Base-by-base conservation (phyloP, 2,329 filamentous ascomycete genomes). In the Neofusicoccum kwambonambiense region DNA sequence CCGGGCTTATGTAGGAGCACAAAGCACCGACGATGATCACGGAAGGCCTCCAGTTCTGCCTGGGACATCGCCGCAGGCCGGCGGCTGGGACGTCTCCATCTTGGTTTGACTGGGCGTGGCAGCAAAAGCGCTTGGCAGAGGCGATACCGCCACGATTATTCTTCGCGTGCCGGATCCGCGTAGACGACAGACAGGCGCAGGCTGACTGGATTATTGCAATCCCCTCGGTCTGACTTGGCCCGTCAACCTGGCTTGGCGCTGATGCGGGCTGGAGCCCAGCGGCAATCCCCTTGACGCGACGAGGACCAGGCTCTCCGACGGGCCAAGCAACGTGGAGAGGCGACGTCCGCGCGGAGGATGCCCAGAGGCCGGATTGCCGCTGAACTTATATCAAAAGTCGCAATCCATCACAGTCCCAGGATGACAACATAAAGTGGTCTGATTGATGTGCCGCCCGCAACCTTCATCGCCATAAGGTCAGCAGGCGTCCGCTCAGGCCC, bases 21-120 rank as follows among this genome's bases (percentile, higher is more conserved):
- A 37, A 47, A 45, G 42, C 41, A 42, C 56, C 56, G 56, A 47
- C n/a, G 56, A 34, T 58, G 54, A 58, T 42, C n/a, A 11, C 17
- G 54, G 22, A 37, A 60, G 56, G 42, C 42, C 19, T 60, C 56
- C 56, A 19, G 8, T 19, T 22, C 15, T 35, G 42, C 19, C 42
- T 60, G 56, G 54, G 41, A 34, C 41, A 35, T 44, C 19, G 54
- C 13, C 39, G 15, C 22, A 22, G 52, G 17, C 42, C 52, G 11
- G 11, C 13, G 50, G 34, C 50, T 52, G 50, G 50, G 42, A 39
- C 41, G 42, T n/a, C 41, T 35, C 31, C 56, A 60, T 47, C 42
- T 47, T 39, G 56, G 56, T 60, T 60, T 60, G 56, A 60, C 56
- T 60, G 56, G 56, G 56, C 56, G 42, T 47, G 31, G 56, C 56